Evolutionary conservation across 2,329 filamentous ascomycete genomes (phyloP), one percentile per base, ranked within the genome.

Genomic region (Colletotrichum sp.): DNA sequence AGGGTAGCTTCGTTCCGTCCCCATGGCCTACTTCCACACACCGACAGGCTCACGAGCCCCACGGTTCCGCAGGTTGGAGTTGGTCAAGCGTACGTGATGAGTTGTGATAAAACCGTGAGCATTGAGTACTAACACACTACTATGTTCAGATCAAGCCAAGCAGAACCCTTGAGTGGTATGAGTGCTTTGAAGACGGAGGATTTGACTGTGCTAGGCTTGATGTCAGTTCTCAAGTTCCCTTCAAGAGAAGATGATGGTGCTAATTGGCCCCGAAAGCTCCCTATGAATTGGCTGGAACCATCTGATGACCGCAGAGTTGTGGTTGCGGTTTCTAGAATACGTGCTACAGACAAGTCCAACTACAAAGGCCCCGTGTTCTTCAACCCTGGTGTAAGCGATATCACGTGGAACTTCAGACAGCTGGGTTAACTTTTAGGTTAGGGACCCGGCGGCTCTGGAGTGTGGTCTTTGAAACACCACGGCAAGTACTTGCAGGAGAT

Each of bases 381-480:
- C 16, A 84, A 84, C 68, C 83, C 83, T 1, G 83, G 83, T 61
- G 83, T 84, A 77, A 60, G 82, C 73, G 18, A 6, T 18, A 2
- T 1, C 24, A 6, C 36, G 24, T 18, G 55, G 24, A 38, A 15
- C 30, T 13, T 34, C 24, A 24, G 24, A 71, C 38, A 21, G 30
- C 34, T 18, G 12, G 18, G 43, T 32, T 71, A 64, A 26, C 73
- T 28, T 8, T 64, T 16, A 60, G 21, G 4, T 1, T n/a, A 86
- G 85, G 88, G 89, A 0, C 89, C 89, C 10, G 89, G 89, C 8
- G 89, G 88, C 2, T 89, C 87, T 3, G 89, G 87, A 5, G 78
- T 87, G 0, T 79, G 79, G 43, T 82, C 83, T 16, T 65, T 87
- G 15, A 81, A 77, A 66, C 77, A 81, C 15, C 79, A 78, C 24